Base-by-base conservation (phyloP, 2,329 filamentous ascomycete species). In the Lachnellula arida region DNA sequence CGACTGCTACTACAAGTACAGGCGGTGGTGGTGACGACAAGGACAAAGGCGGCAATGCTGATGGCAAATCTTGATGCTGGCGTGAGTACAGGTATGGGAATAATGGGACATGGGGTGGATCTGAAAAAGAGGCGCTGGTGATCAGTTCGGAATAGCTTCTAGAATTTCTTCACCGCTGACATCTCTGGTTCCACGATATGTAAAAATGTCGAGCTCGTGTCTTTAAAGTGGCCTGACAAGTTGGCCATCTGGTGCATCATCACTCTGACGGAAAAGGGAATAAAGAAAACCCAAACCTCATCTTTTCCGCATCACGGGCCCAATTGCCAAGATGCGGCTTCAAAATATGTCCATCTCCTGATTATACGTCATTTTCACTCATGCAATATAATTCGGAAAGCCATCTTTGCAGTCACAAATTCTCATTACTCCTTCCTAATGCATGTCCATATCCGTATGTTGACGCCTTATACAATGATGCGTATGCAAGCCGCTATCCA, bases 381-480 rank as follows among this genome's bases (percentile, higher is more conserved):
- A 40, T 17, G 12, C n/a, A 42, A n/a, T n/a, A 11, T 15, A 3
- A 17, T 6, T 44, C 9, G 11, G 11, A 22, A 15, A 25, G 12
- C 15, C 14, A 28, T 25, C 25, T 48, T 11, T 17, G 25, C 8
- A 28, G 28, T 35, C 8, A 37, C 39, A 37, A 49, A 25, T 49
- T 37, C 25, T 25, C 19, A 22, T n/a, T 47, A 49, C 47, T 49
- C 35, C 47, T 15, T 49, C 32, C 15, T 17, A 28, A 49, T 37
- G 34, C 47, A 9, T 47, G 14, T 17, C 22, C 25, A 28, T 25
- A 25, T 28, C 15, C 19, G 12, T 22, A 15, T 47, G 5, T 15
- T 39, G 28, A 49, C 44, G 23, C 23, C 44, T 44, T 15, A 47
- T 32, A 51, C 35, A 53, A 40, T 15, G 48, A 49, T 49, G 43